These are phyloP conservation scores for Pseudohalonectria lignicola DNA, from an alignment of 2,329 filamentous ascomycete genomes.

Conservation along the genomic window DNA sequence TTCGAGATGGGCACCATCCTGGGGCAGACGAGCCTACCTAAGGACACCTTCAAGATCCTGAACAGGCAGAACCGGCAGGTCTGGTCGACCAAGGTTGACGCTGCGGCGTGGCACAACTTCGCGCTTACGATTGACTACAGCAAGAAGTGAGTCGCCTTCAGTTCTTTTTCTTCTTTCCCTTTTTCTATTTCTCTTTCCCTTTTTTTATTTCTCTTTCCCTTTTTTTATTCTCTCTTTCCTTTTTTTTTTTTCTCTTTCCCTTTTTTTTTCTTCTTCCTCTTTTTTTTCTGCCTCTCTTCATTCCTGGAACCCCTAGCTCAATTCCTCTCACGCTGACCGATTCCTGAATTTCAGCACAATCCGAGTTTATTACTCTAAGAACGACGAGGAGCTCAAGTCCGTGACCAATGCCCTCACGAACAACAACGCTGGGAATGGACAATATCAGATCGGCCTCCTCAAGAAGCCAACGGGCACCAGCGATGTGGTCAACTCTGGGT, in stretches of 20 bases:
- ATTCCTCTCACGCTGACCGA: no score
- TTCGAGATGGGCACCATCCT: slow-evolving; percentile 23
- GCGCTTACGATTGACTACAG: slow-evolving; percentile 43
- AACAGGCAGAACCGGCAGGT: slow-evolving; percentile 25
- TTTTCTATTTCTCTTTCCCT: no score
- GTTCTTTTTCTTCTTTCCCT: slow-evolving; percentile 11
- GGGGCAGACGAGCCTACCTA: slow-evolving; percentile 20
- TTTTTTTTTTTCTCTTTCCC: no score
- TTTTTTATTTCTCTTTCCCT: background rate
- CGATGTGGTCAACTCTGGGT: slow-evolving; percentile 38
- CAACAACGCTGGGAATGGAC: slow-evolving; percentile 40
- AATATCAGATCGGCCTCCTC: slow-evolving; percentile 45
- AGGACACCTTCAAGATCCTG: slow-evolving; percentile 29
- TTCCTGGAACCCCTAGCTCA: no score
- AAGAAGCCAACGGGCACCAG: slow-evolving; percentile 43
- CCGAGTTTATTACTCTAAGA: slow-evolving; percentile 44
- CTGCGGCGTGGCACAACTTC: slow-evolving; percentile 48
- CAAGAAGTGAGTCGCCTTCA: slow-evolving; percentile 30
- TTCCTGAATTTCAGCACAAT: slow-evolving; percentile 30
- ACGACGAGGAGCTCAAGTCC: slow-evolving; percentile 29
- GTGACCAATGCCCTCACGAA: slow-evolving; percentile 34
- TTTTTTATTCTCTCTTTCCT: background rate
- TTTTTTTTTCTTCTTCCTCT: no score
- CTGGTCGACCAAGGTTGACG: slow-evolving; percentile 29
- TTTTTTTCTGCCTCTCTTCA: no score